phyloP scores from a whole-genome alignment of 169 alveolate genomes.

The Plasmodium berghei region DNA sequence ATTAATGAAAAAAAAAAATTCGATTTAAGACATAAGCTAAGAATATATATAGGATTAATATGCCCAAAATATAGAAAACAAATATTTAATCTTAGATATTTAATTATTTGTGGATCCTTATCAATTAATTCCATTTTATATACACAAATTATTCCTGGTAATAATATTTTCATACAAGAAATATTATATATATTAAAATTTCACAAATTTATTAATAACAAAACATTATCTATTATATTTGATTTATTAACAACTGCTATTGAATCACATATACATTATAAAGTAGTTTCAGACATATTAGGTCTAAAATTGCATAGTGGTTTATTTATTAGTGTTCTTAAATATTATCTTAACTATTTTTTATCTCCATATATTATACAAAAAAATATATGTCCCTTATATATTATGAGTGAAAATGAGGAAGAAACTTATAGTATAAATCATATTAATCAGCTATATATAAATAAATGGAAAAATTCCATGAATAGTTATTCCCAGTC shows the following conservation, averaged over 20 bases:
- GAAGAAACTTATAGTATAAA: constrained; percentile 43
- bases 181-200: constrained; percentile 46
- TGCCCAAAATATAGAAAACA: constrained; percentile 71
- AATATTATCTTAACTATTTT: constrained; percentile 59
- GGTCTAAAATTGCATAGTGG: constrained; percentile 75
- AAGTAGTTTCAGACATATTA: constrained; percentile 56
- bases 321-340: constrained; percentile 57
- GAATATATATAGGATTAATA: constrained; percentile 69
- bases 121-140: constrained; percentile 52
- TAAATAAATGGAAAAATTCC: constrained; percentile 8
- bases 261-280: constrained; percentile 61
- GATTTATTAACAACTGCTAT: constrained; percentile 52
- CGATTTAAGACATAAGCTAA: constrained; percentile 69
- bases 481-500: neutral
- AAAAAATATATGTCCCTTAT: constrained; percentile 61
- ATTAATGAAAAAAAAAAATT: constrained; percentile 27
- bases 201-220: constrained; percentile 44
- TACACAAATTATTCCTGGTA: constrained; percentile 54
- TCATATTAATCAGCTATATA: constrained; percentile 12
- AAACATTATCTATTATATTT: constrained; percentile 53
- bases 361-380: constrained; percentile 32
- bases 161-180: constrained; percentile 58
- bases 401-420: constrained; percentile 38
- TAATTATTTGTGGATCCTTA: constrained; percentile 56
- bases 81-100: constrained; percentile 48